Conservation (phyloP, 2,329 filamentous ascomycete genomes). For the Cryphonectria parasitica region DNA sequence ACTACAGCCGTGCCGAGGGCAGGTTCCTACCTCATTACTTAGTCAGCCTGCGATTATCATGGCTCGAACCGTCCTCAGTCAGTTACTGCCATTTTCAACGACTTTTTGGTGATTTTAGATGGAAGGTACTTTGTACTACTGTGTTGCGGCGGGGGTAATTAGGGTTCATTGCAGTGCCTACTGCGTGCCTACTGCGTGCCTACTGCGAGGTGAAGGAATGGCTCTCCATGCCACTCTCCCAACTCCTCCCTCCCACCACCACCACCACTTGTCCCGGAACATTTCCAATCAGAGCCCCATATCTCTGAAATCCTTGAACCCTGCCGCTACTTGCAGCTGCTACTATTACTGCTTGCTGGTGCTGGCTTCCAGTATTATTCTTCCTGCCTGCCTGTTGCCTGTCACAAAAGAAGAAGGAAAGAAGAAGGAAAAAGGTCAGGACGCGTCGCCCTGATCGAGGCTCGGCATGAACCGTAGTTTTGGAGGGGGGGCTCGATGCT, state of each 20-base stretch:
- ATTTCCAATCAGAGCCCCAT: constrained; percentile 4
- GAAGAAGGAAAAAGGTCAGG: background rate
- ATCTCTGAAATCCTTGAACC: background rate
- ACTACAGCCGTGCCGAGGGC: background rate
- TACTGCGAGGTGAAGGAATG: background rate
- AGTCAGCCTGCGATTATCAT: background rate
- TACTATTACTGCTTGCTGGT: background rate
- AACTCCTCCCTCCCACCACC: too few relatives aligned
- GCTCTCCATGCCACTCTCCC: background rate
- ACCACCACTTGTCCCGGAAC: background rate
- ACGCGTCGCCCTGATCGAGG: constrained; percentile 1
- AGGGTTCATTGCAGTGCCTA: background rate
- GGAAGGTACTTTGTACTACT: background rate
- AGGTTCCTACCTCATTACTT: background rate
- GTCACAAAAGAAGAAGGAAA: background rate
- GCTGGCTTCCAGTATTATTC: background rate
- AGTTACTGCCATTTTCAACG: background rate
- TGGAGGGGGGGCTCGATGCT: background rate
- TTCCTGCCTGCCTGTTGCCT: background rate
- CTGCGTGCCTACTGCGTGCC: background rate
- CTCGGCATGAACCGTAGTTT: constrained; percentile 1
- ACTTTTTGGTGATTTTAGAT: background rate
- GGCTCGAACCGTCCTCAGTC: background rate
- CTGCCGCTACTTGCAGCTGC: background rate
- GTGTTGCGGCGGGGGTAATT: background rate